Evolutionary conservation across 2,329 filamentous ascomycete species (phyloP).

Genomic region (Stemphylium lycopersici): DNA sequence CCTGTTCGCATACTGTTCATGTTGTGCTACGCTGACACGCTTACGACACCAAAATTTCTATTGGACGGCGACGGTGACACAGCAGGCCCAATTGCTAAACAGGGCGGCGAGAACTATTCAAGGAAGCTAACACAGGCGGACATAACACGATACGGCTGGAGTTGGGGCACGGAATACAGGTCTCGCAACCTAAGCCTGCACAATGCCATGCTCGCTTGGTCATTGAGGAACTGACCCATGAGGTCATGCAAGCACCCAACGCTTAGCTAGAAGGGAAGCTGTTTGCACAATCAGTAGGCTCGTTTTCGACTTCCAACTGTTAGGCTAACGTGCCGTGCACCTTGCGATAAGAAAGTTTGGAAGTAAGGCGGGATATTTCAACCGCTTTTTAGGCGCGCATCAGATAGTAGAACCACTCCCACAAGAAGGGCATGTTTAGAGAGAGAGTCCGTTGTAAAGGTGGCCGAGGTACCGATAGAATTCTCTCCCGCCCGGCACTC

Average conservation of each 20-base stretch:
- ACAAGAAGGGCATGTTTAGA: background rate
- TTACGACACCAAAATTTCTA: background rate
- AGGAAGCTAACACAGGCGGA: background rate
- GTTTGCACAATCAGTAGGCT: background rate
- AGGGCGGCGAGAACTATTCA: background rate
- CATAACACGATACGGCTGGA: background rate
- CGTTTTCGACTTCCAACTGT: background rate
- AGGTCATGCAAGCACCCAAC: background rate
- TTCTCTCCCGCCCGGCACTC: background rate
- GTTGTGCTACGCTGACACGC: constrained; percentile 14
- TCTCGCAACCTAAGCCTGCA: background rate
- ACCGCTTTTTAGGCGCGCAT: background rate
- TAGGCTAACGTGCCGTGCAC: background rate
- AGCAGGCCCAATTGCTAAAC: background rate
- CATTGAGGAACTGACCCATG: background rate
- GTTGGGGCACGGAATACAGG: background rate
- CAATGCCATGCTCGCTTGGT: background rate
- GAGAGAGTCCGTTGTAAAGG: background rate
- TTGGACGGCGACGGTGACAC: background rate
- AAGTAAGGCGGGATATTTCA: background rate
- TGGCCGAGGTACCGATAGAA: background rate
- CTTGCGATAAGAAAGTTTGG: background rate
- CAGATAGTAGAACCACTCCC: background rate
- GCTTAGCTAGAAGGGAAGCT: background rate
- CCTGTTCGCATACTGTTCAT: constrained; percentile 19